These are phyloP conservation scores for Lizanozyma gosingica DNA, from an alignment of 1,139 yeast genomes.

Conservation along the genomic window DNA sequence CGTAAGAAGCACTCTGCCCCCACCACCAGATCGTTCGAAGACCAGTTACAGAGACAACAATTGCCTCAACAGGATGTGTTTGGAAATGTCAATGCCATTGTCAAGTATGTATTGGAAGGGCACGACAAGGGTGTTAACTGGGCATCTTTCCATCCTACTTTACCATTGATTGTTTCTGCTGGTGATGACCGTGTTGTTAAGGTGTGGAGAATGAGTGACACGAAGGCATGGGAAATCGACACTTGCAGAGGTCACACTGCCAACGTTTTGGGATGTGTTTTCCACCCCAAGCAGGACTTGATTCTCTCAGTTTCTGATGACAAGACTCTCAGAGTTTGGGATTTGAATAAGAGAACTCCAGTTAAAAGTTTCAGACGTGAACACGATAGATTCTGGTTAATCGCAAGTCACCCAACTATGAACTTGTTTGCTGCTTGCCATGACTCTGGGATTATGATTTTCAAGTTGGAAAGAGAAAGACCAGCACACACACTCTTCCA, in stretches of 20 bases:
- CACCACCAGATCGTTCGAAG: conserved; percentile 55
- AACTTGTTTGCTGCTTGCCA: conserved; percentile 95
- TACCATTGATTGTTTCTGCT: conserved; percentile 91
- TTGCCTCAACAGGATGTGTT: conserved; percentile 84
- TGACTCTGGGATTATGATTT: conserved; percentile 96
- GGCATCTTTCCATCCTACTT: conserved; percentile 96
- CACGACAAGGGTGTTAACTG: conserved; percentile 98
- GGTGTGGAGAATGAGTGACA: conserved; percentile 96
- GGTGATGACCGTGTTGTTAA: conserved; percentile 95
- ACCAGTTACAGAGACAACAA: conserved; percentile 66
- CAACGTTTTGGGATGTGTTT: conserved; percentile 79
- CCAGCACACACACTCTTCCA: conserved; percentile 79
- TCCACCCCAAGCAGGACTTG: conserved; percentile 91
- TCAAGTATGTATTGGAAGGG: conserved; percentile 93
- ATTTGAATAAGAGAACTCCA: conserved; percentile 85
- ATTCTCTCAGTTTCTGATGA: conserved; percentile 94
- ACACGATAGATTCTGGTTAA: conserved; percentile 89
- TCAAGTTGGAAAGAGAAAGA: conserved; percentile 94
- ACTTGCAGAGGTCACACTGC: conserved; percentile 97
- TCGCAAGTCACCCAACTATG: conserved; percentile 81
- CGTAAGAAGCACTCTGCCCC: conserved; percentile 95
- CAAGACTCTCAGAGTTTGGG: conserved; percentile 97
- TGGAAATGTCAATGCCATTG: conserved; percentile 90
- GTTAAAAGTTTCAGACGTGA: conserved; percentile 94
- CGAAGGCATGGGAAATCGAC: conserved; percentile 98